Base-by-base conservation (phyloP, 192 early-diverging fungal species). In the Lobosporangium transversale region DNA sequence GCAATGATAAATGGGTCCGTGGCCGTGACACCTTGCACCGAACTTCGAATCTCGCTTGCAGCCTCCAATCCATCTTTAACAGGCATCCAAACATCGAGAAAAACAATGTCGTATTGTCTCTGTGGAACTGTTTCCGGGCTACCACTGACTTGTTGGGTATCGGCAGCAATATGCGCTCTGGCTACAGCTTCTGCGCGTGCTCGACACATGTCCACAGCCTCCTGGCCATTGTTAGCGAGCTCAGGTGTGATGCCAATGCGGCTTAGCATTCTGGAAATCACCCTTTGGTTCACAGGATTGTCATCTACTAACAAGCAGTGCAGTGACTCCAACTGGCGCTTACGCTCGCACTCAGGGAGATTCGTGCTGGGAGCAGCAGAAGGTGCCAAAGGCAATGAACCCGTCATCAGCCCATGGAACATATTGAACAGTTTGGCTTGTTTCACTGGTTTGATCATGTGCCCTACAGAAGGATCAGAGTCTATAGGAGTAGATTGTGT, bases 231-330 rank as follows among this genome's bases (percentile, higher is more conserved):
- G 33, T 70, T 57, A 9, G 81, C 81, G 14, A 80, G 55, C 21
- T 78, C 67, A 10, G 62, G 62, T 1, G 18, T 40, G 53, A 83
- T 65, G 3, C 79, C 81, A 35, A 73, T 63, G 6, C 79, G 71
- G 2, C 49, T 51, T 18, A 83, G 50, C 66, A 83, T 71, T 23
- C 52, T 61, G 6, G 57, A 50, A 18, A 80, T 61, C 4, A 83
- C 81, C 36, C 79, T 70, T 62, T 78, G 80, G 54, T 80, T 81
- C 35, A 85, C 68, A 12, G 68, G 74, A 62, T 85, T 85, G 31
- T 80, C 81, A 30, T 85, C 84, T 0, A 85, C 75, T 18, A 85
- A 40, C 0, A 84, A 29, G 31, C 73, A 71, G 15, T 66, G 62
- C 18, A 81, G 42, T 2, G 58, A 60, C 32, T 69, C 52, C 7